Conservation (phyloP, 2,329 filamentous ascomycete species). For the Ascocoryne sarcoides region DNA sequence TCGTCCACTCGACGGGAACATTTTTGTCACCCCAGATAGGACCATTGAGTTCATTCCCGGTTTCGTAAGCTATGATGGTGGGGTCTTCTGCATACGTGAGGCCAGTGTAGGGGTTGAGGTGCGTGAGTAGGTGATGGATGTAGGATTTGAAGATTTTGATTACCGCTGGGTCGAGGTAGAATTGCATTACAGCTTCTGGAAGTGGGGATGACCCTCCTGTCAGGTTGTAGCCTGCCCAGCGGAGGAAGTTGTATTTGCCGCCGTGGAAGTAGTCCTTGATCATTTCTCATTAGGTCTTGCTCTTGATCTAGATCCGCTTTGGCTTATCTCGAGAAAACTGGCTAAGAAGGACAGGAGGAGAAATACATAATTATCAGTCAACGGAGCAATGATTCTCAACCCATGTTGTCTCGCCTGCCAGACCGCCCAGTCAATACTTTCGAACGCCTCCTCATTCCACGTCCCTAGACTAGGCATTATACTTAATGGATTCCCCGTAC, state of each 20-base stretch:
- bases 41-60: constrained; percentile 40
- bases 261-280: constrained; percentile 43
- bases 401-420: constrained; percentile 37
- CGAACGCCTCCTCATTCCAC: constrained; percentile 37
- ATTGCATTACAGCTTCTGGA: constrained; percentile 35
- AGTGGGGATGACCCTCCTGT: constrained; percentile 26
- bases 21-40: constrained; percentile 36
- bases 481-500: constrained; percentile 39
- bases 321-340: too few relatives aligned
- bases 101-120: constrained; percentile 38
- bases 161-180: constrained; percentile 38
- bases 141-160: constrained; percentile 38
- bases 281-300: constrained; percentile 5
- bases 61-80: constrained; percentile 42
- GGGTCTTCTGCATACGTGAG: constrained; percentile 40
- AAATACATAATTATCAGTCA: constrained; percentile 38
- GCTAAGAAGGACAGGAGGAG: not conserved
- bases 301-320: too few relatives aligned
- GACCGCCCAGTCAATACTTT: constrained; percentile 40
- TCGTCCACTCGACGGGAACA: constrained; percentile 35
- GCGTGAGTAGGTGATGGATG: constrained; percentile 35
- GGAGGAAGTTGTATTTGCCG: constrained; percentile 40
- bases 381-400: constrained; percentile 35
- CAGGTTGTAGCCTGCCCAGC: constrained; percentile 38
- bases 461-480: constrained; percentile 33